Evolutionary conservation across 2,329 filamentous ascomycete genomes (phyloP).

Genomic region (Knufia fluminis): DNA sequence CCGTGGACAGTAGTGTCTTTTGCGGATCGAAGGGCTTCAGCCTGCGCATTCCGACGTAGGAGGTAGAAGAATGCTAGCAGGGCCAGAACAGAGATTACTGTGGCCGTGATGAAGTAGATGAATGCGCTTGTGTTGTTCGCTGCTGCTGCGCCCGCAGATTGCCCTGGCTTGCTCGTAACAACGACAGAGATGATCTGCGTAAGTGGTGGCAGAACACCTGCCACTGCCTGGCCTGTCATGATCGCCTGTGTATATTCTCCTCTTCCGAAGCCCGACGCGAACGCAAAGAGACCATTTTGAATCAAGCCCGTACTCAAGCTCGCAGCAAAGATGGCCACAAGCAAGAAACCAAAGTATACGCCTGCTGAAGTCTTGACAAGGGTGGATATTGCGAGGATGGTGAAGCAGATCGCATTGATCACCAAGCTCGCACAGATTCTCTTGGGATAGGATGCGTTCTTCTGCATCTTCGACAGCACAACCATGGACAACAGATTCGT

Average conservation of each 20-base stretch:
- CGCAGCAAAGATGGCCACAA: conserved; percentile 70
- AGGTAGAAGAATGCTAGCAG: conserved; percentile 68
- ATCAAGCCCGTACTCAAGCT: conserved; percentile 74
- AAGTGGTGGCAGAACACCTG: conserved; percentile 78
- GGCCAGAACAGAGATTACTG: conserved; percentile 60
- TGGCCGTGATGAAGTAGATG: conserved; percentile 83
- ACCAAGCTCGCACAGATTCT: conserved; percentile 70
- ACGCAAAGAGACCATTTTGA: conserved; percentile 92
- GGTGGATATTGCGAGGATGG: conserved; percentile 71
- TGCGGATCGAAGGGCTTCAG: conserved; percentile 10
- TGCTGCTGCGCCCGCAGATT: conserved; percentile 28
- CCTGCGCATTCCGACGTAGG: conserved; percentile 41
- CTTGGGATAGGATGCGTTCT: conserved; percentile 74
- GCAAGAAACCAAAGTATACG: conserved; percentile 69
- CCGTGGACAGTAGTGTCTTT: conserved; percentile 16
- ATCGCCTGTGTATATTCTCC: conserved; percentile 90
- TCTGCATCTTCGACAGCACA: conserved; percentile 69
- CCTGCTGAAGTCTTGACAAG: conserved; percentile 54
- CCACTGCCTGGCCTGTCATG: conserved; percentile 88
- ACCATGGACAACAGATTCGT: conserved; percentile 71
- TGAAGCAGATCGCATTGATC: conserved; percentile 69
- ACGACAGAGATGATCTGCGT: conserved; percentile 81
- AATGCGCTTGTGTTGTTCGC: conserved; percentile 64
- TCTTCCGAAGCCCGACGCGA: conserved; percentile 73
- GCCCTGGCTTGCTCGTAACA: conserved; percentile 42